Base-by-base conservation (phyloP, 2,329 filamentous ascomycete genomes). In the Clarireedia paspali region DNA sequence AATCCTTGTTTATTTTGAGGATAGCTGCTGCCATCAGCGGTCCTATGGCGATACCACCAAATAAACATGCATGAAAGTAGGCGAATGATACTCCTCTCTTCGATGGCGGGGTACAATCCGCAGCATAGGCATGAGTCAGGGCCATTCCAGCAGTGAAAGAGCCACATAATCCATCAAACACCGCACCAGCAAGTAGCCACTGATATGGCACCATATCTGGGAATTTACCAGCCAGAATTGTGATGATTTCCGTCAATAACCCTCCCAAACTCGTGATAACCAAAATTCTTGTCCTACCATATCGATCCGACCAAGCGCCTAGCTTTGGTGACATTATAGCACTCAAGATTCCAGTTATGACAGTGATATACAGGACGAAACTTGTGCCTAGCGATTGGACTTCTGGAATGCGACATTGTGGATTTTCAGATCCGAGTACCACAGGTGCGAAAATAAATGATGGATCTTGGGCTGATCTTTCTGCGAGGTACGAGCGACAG, bases 41-140 rank as follows among this genome's bases (percentile, higher is more conserved):
- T 0, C 94, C 94, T 34, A 92, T 72, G 0, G 94, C 92, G 47
- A 97, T 82, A n/a, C 94, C 94, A 1, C 81, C 79, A 70, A 96
- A 97, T 7, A 99, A 76, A 63, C 87, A 91, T 10, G 89, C 91
- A 65, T 97, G 89, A 64, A 97, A 86, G 68, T 91, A 92, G 6
- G 90, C 91, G 70, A 97, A 94, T 4, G 85, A 83, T 6, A 95
- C 87, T 58, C 87, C 88, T 20, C 94, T 84, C 66, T 82, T 83
- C 30, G 88, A 86, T 0, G 91, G 88, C 4, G 87, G 77, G 0
- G 91, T 92, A 71, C 90, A 96, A 70, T 99, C 94, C 42, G 89
- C 85, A 12, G 88, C 86, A 70, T 97, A 99, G 0, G 92, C 90
- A 69, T 95, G 86, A 23, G 83, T 85, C 20, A 86, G 75, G 47